These are phyloP conservation scores for Tetrapisispora phaffii DNA, from an alignment of 805 yeast species.

Conservation along the genomic window DNA sequence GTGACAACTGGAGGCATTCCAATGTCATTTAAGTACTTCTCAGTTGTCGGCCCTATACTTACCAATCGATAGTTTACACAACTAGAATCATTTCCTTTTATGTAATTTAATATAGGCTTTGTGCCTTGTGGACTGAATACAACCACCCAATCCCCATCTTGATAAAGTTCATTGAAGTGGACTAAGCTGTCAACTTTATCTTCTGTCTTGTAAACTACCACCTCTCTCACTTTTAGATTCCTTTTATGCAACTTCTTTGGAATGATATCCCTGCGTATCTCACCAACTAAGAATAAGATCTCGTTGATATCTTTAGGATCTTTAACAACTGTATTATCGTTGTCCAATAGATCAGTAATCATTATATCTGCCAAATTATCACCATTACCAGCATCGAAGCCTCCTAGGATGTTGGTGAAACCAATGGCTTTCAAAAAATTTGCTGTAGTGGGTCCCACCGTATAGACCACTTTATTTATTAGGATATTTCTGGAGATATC, in stretches of 20 bases:
- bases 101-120: slow-evolving; percentile 42
- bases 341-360: slow-evolving; percentile 24
- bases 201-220: slow-evolving; percentile 60
- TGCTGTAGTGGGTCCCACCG: slow-evolving; percentile 88
- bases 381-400: slow-evolving; percentile 74
- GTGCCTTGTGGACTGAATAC: slow-evolving; percentile 92
- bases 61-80: slow-evolving; percentile 42
- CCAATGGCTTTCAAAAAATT: slow-evolving; percentile 50
- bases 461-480: slow-evolving; percentile 50
- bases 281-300: slow-evolving; percentile 76
- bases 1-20: slow-evolving; percentile 53
- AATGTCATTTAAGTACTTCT: slow-evolving; percentile 42
- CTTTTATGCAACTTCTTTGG: slow-evolving; percentile 44
- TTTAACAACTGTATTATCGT: slow-evolving; percentile 14
- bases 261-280: slow-evolving; percentile 68
- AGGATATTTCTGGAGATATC: slow-evolving; percentile 16
- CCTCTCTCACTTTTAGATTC: slow-evolving; percentile 34
- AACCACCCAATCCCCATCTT: slow-evolving; percentile 51
- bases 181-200: slow-evolving; percentile 38
- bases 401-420: slow-evolving; percentile 62
- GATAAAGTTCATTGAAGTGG: slow-evolving; percentile 24
- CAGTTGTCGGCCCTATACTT: slow-evolving; percentile 89
- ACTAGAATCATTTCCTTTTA: slow-evolving; percentile 16
- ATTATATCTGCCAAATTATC: slow-evolving; percentile 55
- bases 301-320: slow-evolving; percentile 8